Evolutionary conservation across 1,284 basidiomycete genomes (phyloP), one percentile per base, ranked within the genome.

Genomic region (Erythrobasidium hasegawianum): DNA sequence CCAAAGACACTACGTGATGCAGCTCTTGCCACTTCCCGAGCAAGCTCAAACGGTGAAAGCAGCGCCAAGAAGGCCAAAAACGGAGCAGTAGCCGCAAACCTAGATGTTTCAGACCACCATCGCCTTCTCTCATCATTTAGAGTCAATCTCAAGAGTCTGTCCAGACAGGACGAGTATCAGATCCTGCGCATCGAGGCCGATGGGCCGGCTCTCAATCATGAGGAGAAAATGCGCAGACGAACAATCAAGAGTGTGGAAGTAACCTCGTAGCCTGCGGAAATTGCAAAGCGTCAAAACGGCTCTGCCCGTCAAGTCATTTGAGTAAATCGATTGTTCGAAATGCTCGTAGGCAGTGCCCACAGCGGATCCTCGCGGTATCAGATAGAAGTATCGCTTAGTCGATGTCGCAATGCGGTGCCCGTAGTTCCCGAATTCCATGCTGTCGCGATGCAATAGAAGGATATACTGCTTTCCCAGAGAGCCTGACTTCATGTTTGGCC

Each of bases 91-190:
- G 53, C n/a, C 65, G 29, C n/a, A 20, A 45, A 24, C 13, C 18
- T 39, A 5, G 45, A 39, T 40, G 20, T 52, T n/a, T 16, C 45
- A 8, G 24, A 58, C 14, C n/a, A 43, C 14, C 16, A 58, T 47
- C 16, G 22, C 67, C 57, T 72, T 33, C 47, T 75, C 1, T 66
- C 69, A 38, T 60, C 68, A 11, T 72, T 70, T 40, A 22, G 73
- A 47, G 69, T 75, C 18, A 70, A 70, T n/a, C 60, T 74, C 43
- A 61, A 68, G 41, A 57, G 64, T 14, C 40, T 75, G 22, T 69
- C 67, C 40, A 68, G 52, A 64, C 68, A 64, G 41, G 69, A 73
- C 5, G 69, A 74, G 52, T 75, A 75, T 22, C 74, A 75, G 61
- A 57, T 72, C 26, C 33, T 72, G n/a, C 60, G 60, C 45, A 38